These are phyloP conservation scores for Penicillium longicatenatum DNA, from an alignment of 495 filamentous ascomycete species.

Conservation along the genomic window DNA sequence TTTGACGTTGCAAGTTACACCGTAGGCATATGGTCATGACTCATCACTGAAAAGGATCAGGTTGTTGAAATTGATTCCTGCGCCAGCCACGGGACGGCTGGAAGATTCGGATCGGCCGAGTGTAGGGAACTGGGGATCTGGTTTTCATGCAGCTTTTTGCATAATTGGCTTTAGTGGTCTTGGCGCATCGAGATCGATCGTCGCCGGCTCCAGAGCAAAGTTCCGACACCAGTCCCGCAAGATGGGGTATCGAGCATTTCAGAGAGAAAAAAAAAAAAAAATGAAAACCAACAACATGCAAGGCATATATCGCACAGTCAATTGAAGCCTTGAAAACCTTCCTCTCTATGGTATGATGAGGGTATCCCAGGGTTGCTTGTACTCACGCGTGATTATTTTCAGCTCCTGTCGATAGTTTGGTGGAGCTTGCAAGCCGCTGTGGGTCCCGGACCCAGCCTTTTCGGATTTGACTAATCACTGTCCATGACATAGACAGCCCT, in stretches of 20 bases:
- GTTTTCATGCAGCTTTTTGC: not conserved
- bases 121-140: not conserved
- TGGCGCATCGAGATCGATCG: not conserved
- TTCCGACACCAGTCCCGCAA: not conserved
- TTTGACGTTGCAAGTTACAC: no score
- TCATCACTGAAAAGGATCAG: no score
- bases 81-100: not conserved
- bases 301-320: no score
- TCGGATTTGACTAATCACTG: not conserved
- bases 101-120: not conserved
- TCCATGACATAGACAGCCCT: not conserved
- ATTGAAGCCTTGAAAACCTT: not conserved
- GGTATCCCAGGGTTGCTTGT: not conserved
- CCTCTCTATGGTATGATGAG: not conserved
- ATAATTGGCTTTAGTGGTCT: conserved; percentile 1
- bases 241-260: no score
- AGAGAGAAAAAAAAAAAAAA: no score
- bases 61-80: not conserved
- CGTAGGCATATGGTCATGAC: no score
- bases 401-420: not conserved
- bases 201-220: not conserved
- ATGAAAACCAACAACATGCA: no score
- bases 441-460: not conserved
- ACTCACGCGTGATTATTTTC: not conserved
- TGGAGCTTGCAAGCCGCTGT: conserved; percentile 1